Percentiles rank a stretch among this genome's conserved stretches.
Conservation (phyloP, 768 basidiomycete genomes). For the Termitomyces sp. region DNA sequence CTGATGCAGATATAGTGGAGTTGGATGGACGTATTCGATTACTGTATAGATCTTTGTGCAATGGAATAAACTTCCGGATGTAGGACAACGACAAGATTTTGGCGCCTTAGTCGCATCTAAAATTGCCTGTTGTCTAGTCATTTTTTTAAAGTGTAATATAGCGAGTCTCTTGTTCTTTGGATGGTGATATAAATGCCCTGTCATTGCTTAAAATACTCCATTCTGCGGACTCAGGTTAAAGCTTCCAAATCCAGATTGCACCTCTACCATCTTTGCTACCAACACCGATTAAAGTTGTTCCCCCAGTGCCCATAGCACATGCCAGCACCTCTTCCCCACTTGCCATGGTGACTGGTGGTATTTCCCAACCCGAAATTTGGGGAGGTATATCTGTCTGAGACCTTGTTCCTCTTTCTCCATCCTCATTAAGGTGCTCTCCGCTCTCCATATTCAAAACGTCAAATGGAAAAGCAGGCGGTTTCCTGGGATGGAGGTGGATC, state of each 20-base stretch:
- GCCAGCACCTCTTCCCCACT: slow-evolving; percentile 26
- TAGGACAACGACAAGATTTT: not conserved
- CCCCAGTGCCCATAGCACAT: slow-evolving; percentile 38
- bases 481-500: slow-evolving; percentile 36
- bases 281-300: slow-evolving; percentile 32
- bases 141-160: slow-evolving; percentile 1
- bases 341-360: slow-evolving; percentile 8
- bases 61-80: slow-evolving; percentile 10
- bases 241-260: slow-evolving; percentile 35
- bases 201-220: not conserved
- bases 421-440: slow-evolving; percentile 21
- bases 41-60: not conserved
- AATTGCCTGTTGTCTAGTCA: slow-evolving; percentile 2
- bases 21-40: not conserved
- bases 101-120: not conserved
- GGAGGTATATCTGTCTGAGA: slow-evolving; percentile 3
- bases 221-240: not conserved
- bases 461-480: slow-evolving; percentile 34
- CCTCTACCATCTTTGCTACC: slow-evolving; percentile 31
- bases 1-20: not conserved
- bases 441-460: slow-evolving; percentile 19
- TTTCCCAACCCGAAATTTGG: slow-evolving; percentile 16
- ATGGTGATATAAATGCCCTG: not conserved
- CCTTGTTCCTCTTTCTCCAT: slow-evolving; percentile 5
- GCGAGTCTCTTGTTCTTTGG: not conserved